Evolutionary conservation across 345 rosid species (phyloP), one percentile per base, ranked within the genome.

Genomic region (Murraya koenigii): DNA sequence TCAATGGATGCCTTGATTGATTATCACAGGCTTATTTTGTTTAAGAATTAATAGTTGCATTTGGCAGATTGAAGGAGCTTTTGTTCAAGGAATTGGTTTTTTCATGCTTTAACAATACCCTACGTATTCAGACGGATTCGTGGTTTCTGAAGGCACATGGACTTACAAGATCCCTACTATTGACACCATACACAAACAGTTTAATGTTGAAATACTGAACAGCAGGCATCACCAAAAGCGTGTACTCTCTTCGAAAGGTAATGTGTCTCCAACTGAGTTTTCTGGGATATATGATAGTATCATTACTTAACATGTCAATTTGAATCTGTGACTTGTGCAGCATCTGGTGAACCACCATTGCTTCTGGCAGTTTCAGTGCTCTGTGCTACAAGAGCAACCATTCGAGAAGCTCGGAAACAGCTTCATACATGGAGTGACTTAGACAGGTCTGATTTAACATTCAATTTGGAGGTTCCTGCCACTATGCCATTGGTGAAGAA

Each of bases 1-100:
- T 62, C 22, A 44, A 44, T 41, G 28, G 65, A 30, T 66, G n/a
- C 36, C 68, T 15, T 71, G 58, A 9, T 39, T 39, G 44, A 55
- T n/a, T 58, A 3, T 15, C 52, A 41, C 39, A 52, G n/a, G n/a
- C 5, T 39, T 22, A 25, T 26, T 74, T 39, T 39, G 44, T 39
- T 39, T 9, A 39, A 39, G 44, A 9, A 8, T 39, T 65, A 52
- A 56, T n/a, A 8, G 15, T 55, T 62, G 41, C 23, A 39, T 28
- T 68, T 58, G 77, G 82, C 86, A 95, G 98, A 87, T 92, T n/a
- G 99, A 95, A 89, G 99, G 99, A 75, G 94, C 98, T 20, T 95
- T 92, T 73, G 93, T 95, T 41, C 99, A 93, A 84, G 99, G 99
- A 75, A 86, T 95, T 9, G 99, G 98, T 5, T 90, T 93, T 77